Conservation (phyloP, 2,329 filamentous ascomycete species). For the Diplodia sapinea region DNA sequence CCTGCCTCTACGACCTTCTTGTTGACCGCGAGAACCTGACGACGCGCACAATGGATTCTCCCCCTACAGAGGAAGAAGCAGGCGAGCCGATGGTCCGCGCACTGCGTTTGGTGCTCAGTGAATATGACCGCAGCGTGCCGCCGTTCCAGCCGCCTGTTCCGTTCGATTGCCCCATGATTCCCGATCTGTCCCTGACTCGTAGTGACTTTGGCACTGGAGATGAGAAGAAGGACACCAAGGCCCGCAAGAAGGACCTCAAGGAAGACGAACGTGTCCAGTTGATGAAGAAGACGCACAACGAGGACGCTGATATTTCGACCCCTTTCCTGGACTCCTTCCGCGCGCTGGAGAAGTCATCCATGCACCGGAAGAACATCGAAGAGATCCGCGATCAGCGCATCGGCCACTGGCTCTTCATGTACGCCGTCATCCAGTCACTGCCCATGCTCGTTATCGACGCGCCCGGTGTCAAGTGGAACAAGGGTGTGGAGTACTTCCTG, state of each 20-base stretch:
- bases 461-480: conserved; percentile 69
- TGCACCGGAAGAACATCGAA: conserved; percentile 66
- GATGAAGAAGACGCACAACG: conserved; percentile 81
- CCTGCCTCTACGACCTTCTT: conserved; percentile 83
- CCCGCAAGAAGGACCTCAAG: conserved; percentile 73
- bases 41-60: conserved; percentile 72
- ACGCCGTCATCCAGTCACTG: conserved; percentile 76
- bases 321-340: conserved; percentile 74
- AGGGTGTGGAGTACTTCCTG: conserved; percentile 81
- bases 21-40: conserved; percentile 82
- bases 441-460: conserved; percentile 80
- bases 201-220: conserved; percentile 69
- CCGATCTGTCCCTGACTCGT: conserved; percentile 69
- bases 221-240: conserved; percentile 75
- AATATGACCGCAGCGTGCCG: conserved; percentile 87
- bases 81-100: conserved; percentile 67
- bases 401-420: conserved; percentile 82
- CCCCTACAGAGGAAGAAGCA: conserved; percentile 63
- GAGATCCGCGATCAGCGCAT: conserved; percentile 74
- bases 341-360: conserved; percentile 72
- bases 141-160: conserved; percentile 91
- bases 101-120: conserved; percentile 78
- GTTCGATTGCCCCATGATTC: conserved; percentile 83
- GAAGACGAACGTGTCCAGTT: conserved; percentile 78
- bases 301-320: conserved; percentile 65